phyloP scores from a whole-genome alignment of 352 stramenopile species.

The Globisporangium abappressorium region DNA sequence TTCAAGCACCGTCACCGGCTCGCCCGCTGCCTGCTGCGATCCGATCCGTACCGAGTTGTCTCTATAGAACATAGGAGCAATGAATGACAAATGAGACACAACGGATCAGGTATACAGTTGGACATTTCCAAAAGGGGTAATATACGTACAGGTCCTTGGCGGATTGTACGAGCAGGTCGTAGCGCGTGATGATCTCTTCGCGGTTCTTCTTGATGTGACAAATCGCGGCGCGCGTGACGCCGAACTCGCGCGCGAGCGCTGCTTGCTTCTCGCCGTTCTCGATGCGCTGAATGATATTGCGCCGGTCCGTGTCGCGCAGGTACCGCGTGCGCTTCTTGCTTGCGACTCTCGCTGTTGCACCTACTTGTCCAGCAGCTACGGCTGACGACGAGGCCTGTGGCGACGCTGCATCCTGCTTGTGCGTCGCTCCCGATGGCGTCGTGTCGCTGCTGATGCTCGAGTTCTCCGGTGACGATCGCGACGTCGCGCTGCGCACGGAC shows the following conservation, averaged over 20 bases:
- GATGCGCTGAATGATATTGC: slow-evolving; percentile 67
- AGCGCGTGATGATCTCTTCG: slow-evolving; percentile 66
- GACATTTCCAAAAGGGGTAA: neutral
- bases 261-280: slow-evolving; percentile 66
- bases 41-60: slow-evolving; percentile 25
- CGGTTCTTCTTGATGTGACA: slow-evolving; percentile 83
- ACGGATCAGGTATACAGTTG: neutral
- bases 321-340: slow-evolving; percentile 47
- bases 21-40: slow-evolving; percentile 10
- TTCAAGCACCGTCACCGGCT: slow-evolving; percentile 40
- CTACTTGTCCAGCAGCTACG: neutral
- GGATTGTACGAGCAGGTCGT: slow-evolving; percentile 53
- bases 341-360: neutral
- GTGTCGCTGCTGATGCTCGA: neutral
- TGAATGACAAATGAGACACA: no score
- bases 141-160: slow-evolving; percentile 47
- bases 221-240: slow-evolving; percentile 65
- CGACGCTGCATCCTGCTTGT: neutral
- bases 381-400: neutral
- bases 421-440: no score
- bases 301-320: slow-evolving; percentile 51
- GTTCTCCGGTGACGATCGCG: neutral
- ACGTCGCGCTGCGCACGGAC: neutral
- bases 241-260: slow-evolving; percentile 54
- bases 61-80: slow-evolving; percentile 8